Evolutionary conservation across 768 basidiomycete genomes (phyloP).

Genomic region (Ramaria rubella): DNA sequence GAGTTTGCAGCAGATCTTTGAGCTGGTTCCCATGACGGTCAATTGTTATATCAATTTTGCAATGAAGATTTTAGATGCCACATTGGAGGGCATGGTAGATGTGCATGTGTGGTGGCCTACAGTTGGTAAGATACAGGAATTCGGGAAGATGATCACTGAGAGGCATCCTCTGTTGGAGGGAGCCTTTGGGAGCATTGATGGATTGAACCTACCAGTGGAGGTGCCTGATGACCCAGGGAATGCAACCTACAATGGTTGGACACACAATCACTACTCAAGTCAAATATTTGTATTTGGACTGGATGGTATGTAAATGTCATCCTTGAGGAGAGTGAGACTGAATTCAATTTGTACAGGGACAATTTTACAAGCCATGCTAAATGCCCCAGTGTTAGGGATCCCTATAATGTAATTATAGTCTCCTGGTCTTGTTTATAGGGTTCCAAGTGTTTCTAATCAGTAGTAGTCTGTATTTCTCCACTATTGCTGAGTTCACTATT

Average conservation of each 20-base stretch:
- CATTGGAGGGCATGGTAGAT: slow-evolving; percentile 25
- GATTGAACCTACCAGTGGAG: slow-evolving; percentile 32
- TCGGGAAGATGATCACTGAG: slow-evolving; percentile 24
- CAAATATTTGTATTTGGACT: slow-evolving; percentile 33
- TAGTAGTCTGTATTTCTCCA: too few species aligned
- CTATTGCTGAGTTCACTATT: too few species aligned
- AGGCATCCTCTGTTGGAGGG: slow-evolving; percentile 28
- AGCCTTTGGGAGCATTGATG: slow-evolving; percentile 38
- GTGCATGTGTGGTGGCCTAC: slow-evolving; percentile 16
- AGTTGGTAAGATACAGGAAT: slow-evolving; percentile 18
- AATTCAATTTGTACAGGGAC: slow-evolving; percentile 23
- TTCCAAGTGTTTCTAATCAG: too few species aligned
- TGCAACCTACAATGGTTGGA: slow-evolving; percentile 41
- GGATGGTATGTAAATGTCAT: slow-evolving; percentile 13
- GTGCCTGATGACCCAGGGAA: slow-evolving; percentile 35
- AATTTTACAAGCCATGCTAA: slow-evolving; percentile 30
- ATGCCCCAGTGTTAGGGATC: too few species aligned
- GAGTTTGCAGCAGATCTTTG: slow-evolving; percentile 37
- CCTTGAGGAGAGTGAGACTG: neutral
- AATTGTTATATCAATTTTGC: slow-evolving; percentile 31
- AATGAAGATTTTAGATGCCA: slow-evolving; percentile 25
- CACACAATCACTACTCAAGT: slow-evolving; percentile 34
- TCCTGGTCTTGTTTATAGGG: too few species aligned
- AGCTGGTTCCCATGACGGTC: slow-evolving; percentile 32
- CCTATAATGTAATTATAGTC: too few species aligned